Conservation (phyloP, 441 rosid genomes). For the Arabidopsis hybrid region DNA sequence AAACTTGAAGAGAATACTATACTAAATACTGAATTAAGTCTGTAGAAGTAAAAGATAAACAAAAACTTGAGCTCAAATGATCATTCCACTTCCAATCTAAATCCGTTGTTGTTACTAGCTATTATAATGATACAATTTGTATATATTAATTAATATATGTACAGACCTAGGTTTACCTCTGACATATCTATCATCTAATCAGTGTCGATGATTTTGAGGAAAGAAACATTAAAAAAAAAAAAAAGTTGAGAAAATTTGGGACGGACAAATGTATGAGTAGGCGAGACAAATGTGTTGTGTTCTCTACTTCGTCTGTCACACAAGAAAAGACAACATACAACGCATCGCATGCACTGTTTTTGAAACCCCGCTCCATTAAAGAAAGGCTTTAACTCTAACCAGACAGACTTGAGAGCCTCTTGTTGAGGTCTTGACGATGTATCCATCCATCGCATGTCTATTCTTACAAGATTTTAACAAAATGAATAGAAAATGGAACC, state of each 20-base stretch:
- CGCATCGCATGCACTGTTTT: slow-evolving; percentile 22
- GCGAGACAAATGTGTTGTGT: slow-evolving; percentile 34
- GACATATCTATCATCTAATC: not conserved
- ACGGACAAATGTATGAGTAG: slow-evolving; percentile 32
- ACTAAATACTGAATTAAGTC: not conserved
- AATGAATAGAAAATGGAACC: not conserved
- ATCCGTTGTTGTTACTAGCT: not conserved
- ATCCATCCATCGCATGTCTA: not conserved
- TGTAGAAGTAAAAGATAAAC: not conserved
- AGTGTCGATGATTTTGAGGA: slow-evolving; percentile 36
- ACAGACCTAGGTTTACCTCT: not conserved
- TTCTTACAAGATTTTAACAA: not conserved
- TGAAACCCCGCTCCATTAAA: not conserved
- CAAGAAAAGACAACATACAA: slow-evolving; percentile 5
- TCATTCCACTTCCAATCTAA: not conserved
- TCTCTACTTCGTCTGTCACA: slow-evolving; percentile 19
- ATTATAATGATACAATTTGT: not conserved
- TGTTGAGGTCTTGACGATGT: not conserved
- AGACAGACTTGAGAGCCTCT: not conserved
- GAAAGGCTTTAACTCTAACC: slow-evolving; percentile 9
- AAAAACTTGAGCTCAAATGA: not conserved
- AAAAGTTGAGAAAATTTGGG: not conserved
- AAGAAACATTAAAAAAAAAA: not conserved
- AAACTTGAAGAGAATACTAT: not conserved
- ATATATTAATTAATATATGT: not conserved